These are phyloP conservation scores for Fusarium staphyleae DNA, from an alignment of 2,329 filamentous ascomycete species.

Conservation along the genomic window DNA sequence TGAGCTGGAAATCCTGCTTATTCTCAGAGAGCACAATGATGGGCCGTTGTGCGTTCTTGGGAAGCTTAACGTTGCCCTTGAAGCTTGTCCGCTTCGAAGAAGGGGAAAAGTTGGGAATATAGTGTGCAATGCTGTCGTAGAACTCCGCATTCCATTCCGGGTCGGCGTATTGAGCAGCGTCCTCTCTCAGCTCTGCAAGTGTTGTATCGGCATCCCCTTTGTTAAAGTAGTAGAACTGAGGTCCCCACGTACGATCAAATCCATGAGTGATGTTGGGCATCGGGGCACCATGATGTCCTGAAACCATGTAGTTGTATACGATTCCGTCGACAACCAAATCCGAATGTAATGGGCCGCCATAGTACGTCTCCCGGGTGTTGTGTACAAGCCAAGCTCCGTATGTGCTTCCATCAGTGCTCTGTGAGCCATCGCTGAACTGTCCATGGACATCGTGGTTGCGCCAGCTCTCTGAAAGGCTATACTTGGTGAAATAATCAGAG, in stretches of 20 bases:
- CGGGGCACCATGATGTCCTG: conserved; percentile 67
- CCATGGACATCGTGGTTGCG: conserved; percentile 65
- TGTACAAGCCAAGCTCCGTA: conserved; percentile 68
- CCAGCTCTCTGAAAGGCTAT: conserved; percentile 65
- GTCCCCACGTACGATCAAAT: conserved; percentile 69
- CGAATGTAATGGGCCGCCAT: conserved; percentile 65
- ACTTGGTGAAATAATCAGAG: conserved; percentile 70
- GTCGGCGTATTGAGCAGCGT: conserved; percentile 24
- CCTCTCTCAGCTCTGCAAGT: conserved; percentile 12
- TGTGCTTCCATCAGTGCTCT: conserved; percentile 56
- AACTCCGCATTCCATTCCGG: conserved; percentile 30
- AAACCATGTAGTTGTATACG: conserved; percentile 67
- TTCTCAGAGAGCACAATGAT: conserved; percentile 58
- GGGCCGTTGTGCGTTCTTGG: conserved; percentile 38
- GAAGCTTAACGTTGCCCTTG: conserved; percentile 26
- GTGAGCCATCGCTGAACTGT: conserved; percentile 46
- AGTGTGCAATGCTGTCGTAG: conserved; percentile 22
- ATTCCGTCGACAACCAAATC: conserved; percentile 69
- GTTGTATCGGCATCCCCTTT: conserved; percentile 16
- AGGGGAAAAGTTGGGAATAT: conserved; percentile 23
- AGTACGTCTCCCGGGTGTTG: conserved; percentile 68
- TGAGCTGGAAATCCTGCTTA: conserved; percentile 40
- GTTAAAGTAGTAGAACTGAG: conserved; percentile 69
- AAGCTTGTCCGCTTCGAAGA: conserved; percentile 14
- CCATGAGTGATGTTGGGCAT: conserved; percentile 69